Base-by-base conservation (phyloP, 768 basidiomycete species). In the Dentipellis fragilis region DNA sequence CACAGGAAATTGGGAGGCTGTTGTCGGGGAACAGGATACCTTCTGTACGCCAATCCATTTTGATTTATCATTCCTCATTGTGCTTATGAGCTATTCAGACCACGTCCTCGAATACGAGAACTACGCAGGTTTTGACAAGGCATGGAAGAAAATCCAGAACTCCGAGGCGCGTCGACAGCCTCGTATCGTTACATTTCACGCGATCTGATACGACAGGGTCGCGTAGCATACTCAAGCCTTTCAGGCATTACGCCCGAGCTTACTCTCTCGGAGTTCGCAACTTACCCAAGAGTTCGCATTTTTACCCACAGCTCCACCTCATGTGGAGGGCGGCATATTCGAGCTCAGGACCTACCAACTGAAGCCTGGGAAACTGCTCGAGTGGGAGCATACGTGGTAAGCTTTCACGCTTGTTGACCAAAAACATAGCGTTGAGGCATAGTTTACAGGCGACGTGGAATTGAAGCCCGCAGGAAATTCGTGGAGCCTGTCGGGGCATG, bases 371-470 rank as follows among this genome's bases (percentile, higher is more conserved):
- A 84, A 87, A 7, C 75, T 98, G 53, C 71, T 98, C 54, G 93
- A 98, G 64, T 98, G 96, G 96, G 96, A 98, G 67, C 77, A 82
- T 54, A 79, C 91, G 58, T 98, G 96, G 93, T 93, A 37, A 50
- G 78, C 52, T 46, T 49, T 29, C 22, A 29, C 46, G 19, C 49
- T 4, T 35, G 54, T 36, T 8, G 23, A 45, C n/a, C n/a, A n/a
- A 21, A 19, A 10, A 8, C 19, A 29, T 37, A 16, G 51, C 54
- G 29, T 10, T 55, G 38, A 52, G 47, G 46, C 51, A 16, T 54
- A 22, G 54, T 55, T 42, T 42, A 45, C 58, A 93, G 92, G 95
- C 83, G 93, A 58, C 80, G 78, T 66, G 96, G 96, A 10, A 89
- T 99, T 49, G 95, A 98, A 66, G 96, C 96, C 10, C 83, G 96